Conservation (phyloP, 2,329 filamentous ascomycete species). For the Trichoderma sp. region DNA sequence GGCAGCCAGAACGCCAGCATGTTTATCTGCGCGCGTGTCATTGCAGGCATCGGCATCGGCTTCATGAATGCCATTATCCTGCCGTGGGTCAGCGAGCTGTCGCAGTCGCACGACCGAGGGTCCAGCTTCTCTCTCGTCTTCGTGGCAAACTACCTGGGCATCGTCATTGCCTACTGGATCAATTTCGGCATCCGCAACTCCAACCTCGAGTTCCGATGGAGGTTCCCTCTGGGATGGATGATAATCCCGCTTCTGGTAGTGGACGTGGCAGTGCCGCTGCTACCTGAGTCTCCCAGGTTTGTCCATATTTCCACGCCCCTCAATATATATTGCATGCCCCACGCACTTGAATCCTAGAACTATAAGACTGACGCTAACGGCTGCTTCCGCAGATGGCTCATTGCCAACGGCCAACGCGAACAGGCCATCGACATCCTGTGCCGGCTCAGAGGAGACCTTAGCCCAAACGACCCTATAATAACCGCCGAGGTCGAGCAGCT, state of each 20-base stretch:
- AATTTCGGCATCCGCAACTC: constrained; percentile 42
- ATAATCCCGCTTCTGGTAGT: constrained; percentile 48
- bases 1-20: constrained; percentile 50
- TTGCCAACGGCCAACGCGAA: constrained; percentile 40
- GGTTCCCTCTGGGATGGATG: constrained; percentile 47
- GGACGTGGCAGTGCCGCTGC: constrained; percentile 43
- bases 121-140: constrained; percentile 54
- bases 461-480: constrained; percentile 41
- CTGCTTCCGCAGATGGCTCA: constrained; percentile 40
- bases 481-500: constrained; percentile 45
- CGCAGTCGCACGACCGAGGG: constrained; percentile 51
- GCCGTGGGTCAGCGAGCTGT: constrained; percentile 53
- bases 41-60: constrained; percentile 58
- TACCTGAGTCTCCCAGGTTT: constrained; percentile 51
- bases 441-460: constrained; percentile 39
- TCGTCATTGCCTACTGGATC: constrained; percentile 48
- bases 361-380: neutral
- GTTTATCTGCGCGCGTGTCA: constrained; percentile 53
- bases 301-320: neutral
- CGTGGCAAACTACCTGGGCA: constrained; percentile 57
- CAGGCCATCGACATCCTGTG: constrained; percentile 44
- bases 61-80: constrained; percentile 55
- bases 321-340: neutral
- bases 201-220: constrained; percentile 42
- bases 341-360: neutral